Percentiles rank a stretch among this genome's conserved stretches.
Evolutionary conservation across 169 alveolate genomes (phyloP).

Genomic region (Cryptosporidium ubiquitum): DNA sequence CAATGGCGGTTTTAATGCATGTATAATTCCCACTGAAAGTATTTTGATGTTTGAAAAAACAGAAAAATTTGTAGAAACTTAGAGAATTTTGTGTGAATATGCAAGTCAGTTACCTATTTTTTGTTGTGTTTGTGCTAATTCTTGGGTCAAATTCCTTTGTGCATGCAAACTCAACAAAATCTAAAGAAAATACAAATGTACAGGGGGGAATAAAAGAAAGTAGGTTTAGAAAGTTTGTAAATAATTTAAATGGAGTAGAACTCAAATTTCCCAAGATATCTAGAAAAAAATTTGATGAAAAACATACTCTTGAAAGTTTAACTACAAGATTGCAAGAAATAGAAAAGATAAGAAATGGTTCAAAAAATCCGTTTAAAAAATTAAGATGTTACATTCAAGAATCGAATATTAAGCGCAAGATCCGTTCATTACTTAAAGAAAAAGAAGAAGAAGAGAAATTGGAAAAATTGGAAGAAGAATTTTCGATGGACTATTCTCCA

Average conservation of each 20-base stretch:
- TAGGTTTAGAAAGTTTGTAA: neutral
- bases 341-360: neutral
- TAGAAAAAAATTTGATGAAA: neutral
- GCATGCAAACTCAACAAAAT: neutral
- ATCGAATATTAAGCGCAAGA: neutral
- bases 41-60: neutral
- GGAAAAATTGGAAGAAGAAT: conserved; percentile 39
- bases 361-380: conserved; percentile 63
- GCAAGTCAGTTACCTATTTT: conserved; percentile 8
- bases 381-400: conserved; percentile 7
- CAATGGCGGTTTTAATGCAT: neutral
- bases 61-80: neutral
- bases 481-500: conserved; percentile 56
- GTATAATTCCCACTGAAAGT: neutral
- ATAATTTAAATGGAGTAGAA: neutral
- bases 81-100: neutral
- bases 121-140: neutral
- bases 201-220: too few species aligned
- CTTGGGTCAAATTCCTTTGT: conserved; percentile 4
- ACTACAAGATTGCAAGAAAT: neutral
- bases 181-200: neutral
- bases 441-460: conserved; percentile 16
- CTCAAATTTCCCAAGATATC: neutral
- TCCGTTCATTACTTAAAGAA: neutral
- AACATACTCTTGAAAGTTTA: neutral